These are phyloP conservation scores for Bipolaris oryzae DNA, from an alignment of 2,329 filamentous ascomycete genomes.

Conservation along the genomic window DNA sequence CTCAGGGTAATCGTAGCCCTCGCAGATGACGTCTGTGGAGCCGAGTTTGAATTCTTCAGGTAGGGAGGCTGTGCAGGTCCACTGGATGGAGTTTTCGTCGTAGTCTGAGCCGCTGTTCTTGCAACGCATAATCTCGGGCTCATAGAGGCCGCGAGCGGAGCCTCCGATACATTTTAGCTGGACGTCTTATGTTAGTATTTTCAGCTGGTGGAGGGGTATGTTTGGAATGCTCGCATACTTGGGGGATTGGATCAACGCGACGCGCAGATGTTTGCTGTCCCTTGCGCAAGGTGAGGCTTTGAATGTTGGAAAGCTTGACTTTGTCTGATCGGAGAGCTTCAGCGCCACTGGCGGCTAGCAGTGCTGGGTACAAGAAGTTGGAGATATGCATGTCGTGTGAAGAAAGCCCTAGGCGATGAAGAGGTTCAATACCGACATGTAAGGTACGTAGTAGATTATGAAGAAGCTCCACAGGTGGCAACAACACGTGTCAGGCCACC, in stretches of 20 bases:
- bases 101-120: slow-evolving; percentile 84
- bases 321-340: slow-evolving; percentile 50
- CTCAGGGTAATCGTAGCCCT: slow-evolving; percentile 77
- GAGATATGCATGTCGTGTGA: slow-evolving; percentile 37
- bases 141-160: slow-evolving; percentile 66
- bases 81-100: slow-evolving; percentile 82
- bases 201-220: neutral
- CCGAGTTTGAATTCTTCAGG: slow-evolving; percentile 75
- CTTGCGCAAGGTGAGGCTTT: slow-evolving; percentile 76
- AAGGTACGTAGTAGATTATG: neutral
- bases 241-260: slow-evolving; percentile 74
- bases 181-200: slow-evolving; percentile 13
- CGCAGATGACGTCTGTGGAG: slow-evolving; percentile 87
- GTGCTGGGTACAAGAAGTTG: slow-evolving; percentile 38
- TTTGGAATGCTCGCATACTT: slow-evolving; percentile 35
- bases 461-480: slow-evolving; percentile 25
- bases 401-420: neutral
- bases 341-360: slow-evolving; percentile 40
- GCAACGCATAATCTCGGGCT: slow-evolving; percentile 85
- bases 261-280: slow-evolving; percentile 73
- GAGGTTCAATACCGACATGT: neutral
- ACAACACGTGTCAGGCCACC: slow-evolving; percentile 34
- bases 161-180: slow-evolving; percentile 77
- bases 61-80: slow-evolving; percentile 78
- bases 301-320: slow-evolving; percentile 69